Evolutionary conservation across 495 filamentous ascomycete species (phyloP), one percentile per base, ranked within the genome.

Genomic region (Daldinia loculata): DNA sequence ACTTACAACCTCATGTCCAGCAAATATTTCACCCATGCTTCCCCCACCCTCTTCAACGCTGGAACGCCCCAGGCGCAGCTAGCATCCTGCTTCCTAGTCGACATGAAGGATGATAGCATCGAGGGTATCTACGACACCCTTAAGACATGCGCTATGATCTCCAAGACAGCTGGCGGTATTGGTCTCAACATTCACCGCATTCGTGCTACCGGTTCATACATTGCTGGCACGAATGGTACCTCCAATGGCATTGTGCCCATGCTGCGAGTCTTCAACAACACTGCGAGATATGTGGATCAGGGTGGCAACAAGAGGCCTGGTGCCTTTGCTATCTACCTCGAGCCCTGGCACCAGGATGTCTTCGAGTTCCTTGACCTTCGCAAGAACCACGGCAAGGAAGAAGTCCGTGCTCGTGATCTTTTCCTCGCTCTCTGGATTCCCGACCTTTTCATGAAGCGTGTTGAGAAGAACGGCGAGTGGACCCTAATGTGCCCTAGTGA

Each of bases 381-480:
- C 69, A 99, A 99, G 89, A 99, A 99, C 81, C 95, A 99, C 79
- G 95, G 95, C 70, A 99, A 99, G 82, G 95, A 99, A 77, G 95
- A 99, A 83, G 87, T 96, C 62, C 93, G 95, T 74, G 95, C 95
- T 70, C 94, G 95, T 76, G 95, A 99, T 80, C 87, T 99, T 27
- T 99, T 99, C 89, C 93, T 95, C 69, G 95, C 95, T 71, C 88
- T 99, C 52, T 99, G 95, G 95, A 97, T 97, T 63, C 94, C 96
- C 17, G 95, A 99, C 84, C 87, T 99, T 27, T 99, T 99, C 89
- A 99, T 99, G 95, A 96, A 95, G 85, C 93, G 95, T 75, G 94
- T 99, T 53, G 93, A 99, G 84, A 86, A 90, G 80, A 99, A 99
- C 80, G 90, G 87, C 39, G 91, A 94, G 41, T 99, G 95, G 95